phyloP scores from a whole-genome alignment of 495 filamentous ascomycete species.

The Rusavskia elegans region DNA sequence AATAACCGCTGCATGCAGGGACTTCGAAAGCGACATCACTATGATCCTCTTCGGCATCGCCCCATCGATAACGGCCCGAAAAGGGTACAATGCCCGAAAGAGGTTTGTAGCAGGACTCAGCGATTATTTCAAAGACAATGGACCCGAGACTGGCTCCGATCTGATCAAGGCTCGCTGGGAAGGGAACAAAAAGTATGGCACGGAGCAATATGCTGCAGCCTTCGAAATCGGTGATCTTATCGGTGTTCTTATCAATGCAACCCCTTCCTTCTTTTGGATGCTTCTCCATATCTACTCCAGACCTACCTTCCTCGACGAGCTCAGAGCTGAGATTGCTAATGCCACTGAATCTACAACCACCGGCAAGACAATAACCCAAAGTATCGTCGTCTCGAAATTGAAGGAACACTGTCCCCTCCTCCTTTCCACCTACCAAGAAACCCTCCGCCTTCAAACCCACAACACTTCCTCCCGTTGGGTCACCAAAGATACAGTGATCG shows the following conservation, averaged over 20 bases:
- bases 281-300: conserved; percentile 13
- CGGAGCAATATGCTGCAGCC: conserved; percentile 1
- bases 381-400: conserved; percentile 2
- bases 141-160: conserved; percentile 6
- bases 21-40: conserved; percentile 32
- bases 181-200: conserved; percentile 6
- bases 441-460: conserved; percentile 9
- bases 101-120: conserved; percentile 20
- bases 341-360: neutral
- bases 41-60: conserved; percentile 22
- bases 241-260: conserved; percentile 9
- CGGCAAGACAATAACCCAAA: conserved; percentile 8
- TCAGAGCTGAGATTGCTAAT: conserved; percentile 8
- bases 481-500: conserved; percentile 26
- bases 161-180: conserved; percentile 7
- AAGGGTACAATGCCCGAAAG: conserved; percentile 24
- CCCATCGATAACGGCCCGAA: conserved; percentile 25
- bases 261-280: conserved; percentile 13
- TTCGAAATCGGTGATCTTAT: conserved; percentile 7
- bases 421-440: conserved; percentile 11
- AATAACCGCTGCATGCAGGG: conserved; percentile 10
- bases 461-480: conserved; percentile 29
- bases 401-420: conserved; percentile 6
- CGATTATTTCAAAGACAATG: conserved; percentile 15
- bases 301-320: conserved; percentile 7